Percentiles rank a stretch among this genome's conserved stretches.
Conservation (phyloP, 768 basidiomycete genomes). For the Galerina marginata region DNA sequence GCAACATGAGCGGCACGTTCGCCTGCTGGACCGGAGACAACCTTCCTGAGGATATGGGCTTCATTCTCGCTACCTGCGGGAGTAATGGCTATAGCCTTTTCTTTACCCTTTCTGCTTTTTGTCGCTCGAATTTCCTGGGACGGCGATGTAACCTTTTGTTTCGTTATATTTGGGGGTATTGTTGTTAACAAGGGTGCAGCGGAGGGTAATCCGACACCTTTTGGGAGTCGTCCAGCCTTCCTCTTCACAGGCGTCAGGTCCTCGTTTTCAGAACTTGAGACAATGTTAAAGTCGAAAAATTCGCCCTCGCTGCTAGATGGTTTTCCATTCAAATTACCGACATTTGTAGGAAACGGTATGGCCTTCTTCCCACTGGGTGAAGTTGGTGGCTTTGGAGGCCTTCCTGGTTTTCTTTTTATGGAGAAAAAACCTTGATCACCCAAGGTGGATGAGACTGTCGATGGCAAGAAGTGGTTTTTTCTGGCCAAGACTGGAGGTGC, state of each 20-base stretch:
- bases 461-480: too few relatives aligned
- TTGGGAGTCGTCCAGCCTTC: slow-evolving; percentile 6
- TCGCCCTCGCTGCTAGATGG: slow-evolving; percentile 33
- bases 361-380: neutral
- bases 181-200: neutral
- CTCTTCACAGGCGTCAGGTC: neutral
- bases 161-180: neutral
- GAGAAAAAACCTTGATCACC: neutral
- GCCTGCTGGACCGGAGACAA: neutral
- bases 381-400: neutral
- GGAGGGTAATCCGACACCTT: neutral
- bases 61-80: neutral
- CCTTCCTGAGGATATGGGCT: neutral
- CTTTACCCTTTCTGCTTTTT: neutral
- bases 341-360: neutral
- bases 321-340: neutral
- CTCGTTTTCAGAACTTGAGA: slow-evolving; percentile 22
- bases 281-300: slow-evolving; percentile 30
- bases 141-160: neutral
- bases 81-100: neutral
- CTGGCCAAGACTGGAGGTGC: neutral
- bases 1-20: neutral
- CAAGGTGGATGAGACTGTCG: too few relatives aligned
- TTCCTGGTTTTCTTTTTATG: neutral
- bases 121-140: too few relatives aligned